A percentile compares a stretch with the other conserved stretches of the same genome.
These are phyloP conservation scores for Paecilomyces dactylethromorphus DNA, from an alignment of 2,329 filamentous ascomycete genomes.

Conservation along the genomic window DNA sequence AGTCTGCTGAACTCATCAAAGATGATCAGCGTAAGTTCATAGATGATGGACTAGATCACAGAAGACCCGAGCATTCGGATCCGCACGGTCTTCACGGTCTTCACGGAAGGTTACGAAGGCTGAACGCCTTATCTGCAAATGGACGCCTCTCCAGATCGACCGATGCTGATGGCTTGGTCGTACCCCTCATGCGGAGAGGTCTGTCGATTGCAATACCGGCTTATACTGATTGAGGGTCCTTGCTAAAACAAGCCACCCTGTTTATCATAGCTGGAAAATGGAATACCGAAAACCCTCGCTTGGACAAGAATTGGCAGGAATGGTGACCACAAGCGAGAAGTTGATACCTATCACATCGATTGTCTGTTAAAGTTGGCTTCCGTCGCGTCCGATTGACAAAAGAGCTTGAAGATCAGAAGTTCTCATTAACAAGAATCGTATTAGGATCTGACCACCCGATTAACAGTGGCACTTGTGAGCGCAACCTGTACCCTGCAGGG, in stretches of 20 bases:
- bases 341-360: neutral
- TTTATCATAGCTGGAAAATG: neutral
- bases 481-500: neutral
- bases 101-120: neutral
- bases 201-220: neutral
- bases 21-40: neutral
- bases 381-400: neutral
- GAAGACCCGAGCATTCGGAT: neutral
- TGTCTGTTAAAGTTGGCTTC: neutral
- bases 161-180: neutral
- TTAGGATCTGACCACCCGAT: neutral
- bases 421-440: neutral
- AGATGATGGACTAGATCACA: neutral
- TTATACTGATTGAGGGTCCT: neutral
- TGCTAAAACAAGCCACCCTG: neutral
- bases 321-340: neutral
- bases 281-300: neutral
- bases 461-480: neutral
- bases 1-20: neutral
- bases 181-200: neutral
- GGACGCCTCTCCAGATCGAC: neutral
- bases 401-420: neutral
- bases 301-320: neutral
- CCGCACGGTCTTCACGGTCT: neutral
- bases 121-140: neutral